Evolutionary conservation across 75 land plant species (phyloP).

Genomic region (Chamaecyparis obtusa): DNA sequence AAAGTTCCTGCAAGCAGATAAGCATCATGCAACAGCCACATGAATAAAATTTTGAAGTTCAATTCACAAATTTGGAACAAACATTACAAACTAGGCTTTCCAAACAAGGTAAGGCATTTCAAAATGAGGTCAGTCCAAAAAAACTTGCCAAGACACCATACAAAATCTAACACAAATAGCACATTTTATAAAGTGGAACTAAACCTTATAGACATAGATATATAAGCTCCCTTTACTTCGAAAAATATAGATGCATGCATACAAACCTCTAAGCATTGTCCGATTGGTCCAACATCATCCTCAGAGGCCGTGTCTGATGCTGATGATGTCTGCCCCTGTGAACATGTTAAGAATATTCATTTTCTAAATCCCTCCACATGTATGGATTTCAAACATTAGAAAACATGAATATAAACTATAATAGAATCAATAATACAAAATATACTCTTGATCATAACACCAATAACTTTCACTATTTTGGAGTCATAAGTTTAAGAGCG

Average conservation of each 20-base stretch:
- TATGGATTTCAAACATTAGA: neutral
- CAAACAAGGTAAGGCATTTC: neutral
- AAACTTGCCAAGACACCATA: neutral
- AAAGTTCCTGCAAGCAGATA: neutral
- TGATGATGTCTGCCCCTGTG: neutral
- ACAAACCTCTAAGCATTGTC: conserved; percentile 6
- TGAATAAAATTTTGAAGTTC: neutral
- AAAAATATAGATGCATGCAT: neutral
- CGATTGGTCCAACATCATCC: conserved; percentile 6
- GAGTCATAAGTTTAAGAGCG: neutral
- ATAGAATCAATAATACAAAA: neutral
- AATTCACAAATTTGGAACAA: neutral
- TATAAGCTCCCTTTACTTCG: neutral
- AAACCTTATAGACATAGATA: neutral
- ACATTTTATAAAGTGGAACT: neutral
- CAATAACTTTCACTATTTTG: neutral
- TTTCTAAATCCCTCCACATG: neutral
- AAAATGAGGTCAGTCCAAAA: neutral
- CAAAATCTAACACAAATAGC: neutral
- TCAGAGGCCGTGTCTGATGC: neutral
- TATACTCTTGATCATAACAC: neutral
- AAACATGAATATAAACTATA: neutral
- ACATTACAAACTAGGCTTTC: neutral
- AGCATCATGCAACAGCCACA: neutral
- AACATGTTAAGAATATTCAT: neutral